Evolutionary conservation across 306 rosid species (phyloP).

Genomic region (Canavalia gladiata): DNA sequence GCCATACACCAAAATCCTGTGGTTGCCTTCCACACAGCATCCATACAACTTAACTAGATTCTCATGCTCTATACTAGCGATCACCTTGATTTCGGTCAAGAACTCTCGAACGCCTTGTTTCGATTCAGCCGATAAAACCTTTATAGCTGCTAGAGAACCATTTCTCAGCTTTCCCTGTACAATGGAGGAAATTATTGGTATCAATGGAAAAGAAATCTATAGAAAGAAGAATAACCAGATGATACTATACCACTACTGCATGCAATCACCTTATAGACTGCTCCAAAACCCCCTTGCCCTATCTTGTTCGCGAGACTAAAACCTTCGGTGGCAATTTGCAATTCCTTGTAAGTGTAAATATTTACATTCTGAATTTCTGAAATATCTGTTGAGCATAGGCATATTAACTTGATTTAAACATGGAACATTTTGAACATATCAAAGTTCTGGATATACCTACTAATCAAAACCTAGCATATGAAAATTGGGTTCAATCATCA

Average conservation of each 20-base stretch:
- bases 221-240: conserved; percentile 11
- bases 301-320: conserved; percentile 68
- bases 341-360: conserved; percentile 66
- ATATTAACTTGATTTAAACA: conserved; percentile 25
- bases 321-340: conserved; percentile 66
- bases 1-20: conserved; percentile 85
- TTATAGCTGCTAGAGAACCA: conserved; percentile 72
- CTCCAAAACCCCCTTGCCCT: conserved; percentile 93
- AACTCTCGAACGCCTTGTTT: conserved; percentile 75
- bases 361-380: conserved; percentile 65
- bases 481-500: conserved; percentile 13
- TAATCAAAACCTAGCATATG: conserved; percentile 10
- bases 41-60: conserved; percentile 84
- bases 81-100: conserved; percentile 86
- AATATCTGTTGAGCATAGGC: conserved; percentile 55
- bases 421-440: conserved; percentile 28
- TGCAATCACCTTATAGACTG: conserved; percentile 72
- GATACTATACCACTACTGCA: too few species aligned
- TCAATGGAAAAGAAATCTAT: conserved; percentile 18
- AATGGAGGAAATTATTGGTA: background rate
- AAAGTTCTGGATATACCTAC: background rate
- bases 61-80: conserved; percentile 71
- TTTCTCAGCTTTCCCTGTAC: conserved; percentile 69
- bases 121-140: conserved; percentile 78
- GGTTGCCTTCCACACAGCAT: conserved; percentile 75